Evolutionary conservation across 257 asterid genomes (phyloP).

Genomic region (Solanum bukasovii): DNA sequence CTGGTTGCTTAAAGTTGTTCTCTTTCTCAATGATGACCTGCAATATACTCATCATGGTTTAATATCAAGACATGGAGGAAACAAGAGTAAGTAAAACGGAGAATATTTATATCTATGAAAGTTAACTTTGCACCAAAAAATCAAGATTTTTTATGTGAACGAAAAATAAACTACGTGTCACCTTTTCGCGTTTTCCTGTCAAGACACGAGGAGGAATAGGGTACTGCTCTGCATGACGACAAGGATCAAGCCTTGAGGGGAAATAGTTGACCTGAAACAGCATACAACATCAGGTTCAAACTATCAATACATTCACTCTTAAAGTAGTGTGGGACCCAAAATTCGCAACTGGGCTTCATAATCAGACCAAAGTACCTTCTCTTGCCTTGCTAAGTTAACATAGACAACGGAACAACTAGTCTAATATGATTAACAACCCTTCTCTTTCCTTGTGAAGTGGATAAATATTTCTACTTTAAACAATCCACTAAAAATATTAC

Average conservation of each 20-base stretch:
- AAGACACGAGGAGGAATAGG: slow-evolving; percentile 28
- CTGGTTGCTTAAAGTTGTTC: slow-evolving; percentile 47
- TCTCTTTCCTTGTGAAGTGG: neutral
- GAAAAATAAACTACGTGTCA: neutral
- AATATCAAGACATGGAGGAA: neutral
- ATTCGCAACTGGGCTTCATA: neutral
- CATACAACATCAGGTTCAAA: neutral
- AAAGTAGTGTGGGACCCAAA: neutral
- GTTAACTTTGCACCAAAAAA: neutral
- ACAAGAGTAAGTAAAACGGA: neutral
- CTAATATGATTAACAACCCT: neutral
- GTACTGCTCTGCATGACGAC: slow-evolving; percentile 33
- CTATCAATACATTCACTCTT: neutral
- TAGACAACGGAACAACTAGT: neutral
- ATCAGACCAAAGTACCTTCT: neutral
- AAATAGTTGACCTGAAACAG: slow-evolving; percentile 32
- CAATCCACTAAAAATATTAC: neutral
- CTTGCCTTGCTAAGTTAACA: neutral
- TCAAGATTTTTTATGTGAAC: neutral
- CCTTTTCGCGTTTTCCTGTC: slow-evolving; percentile 40
- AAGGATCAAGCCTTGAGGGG: slow-evolving; percentile 40
- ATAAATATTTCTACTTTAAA: neutral
- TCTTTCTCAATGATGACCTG: slow-evolving; percentile 38
- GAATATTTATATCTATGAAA: neutral
- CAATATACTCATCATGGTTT: neutral